Base-by-base conservation (phyloP, 2,329 filamentous ascomycete genomes). In the Curvularia sp. region DNA sequence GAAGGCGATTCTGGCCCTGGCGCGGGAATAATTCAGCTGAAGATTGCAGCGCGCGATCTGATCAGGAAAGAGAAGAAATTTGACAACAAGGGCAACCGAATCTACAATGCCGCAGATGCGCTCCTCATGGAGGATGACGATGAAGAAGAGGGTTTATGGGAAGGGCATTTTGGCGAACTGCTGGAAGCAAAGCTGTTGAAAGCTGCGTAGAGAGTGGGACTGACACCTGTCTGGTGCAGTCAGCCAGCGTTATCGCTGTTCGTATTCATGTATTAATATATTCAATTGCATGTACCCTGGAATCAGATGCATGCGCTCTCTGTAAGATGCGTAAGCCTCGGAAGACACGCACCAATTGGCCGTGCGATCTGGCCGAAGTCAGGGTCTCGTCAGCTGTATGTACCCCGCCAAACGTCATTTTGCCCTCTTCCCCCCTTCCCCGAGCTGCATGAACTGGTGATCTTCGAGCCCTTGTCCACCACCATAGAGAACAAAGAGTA, bases 1-100 rank as follows among this genome's bases (percentile, higher is more conserved):
- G 80, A 87, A n/a, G 79, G 20, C 13, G 72, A 74, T 48, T 74
- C 71, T 1, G 71, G 69, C 0, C 62, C 63, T 18, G 83, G 85
- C 0, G 82, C 85, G 49, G 82, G 78, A 4, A 78, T 72, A 0
- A 72, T 96, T 15, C 80, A 83, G 22, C 78, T 96, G 4, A 81
- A 83, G 10, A 82, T 96, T 2, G 91, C 92, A 2, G 83, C 84
- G 61, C 85, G 90, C 28, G 90, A 96, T 70, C 80, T 89, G 48
- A 77, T 83, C 12, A 76, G 58, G 47, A 83, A 85, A 53, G 73
- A 87, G 62, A 88, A 85, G 68, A 74, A 78, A 18, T 88, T 87
- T 63, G 88, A 94, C 65, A 83, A 87, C 39, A 88, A 89, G 0
- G 92, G 92, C 0, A 82, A 89, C 61, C 84, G 92, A 9, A 77